Base-by-base conservation (phyloP, 2,329 filamentous ascomycete species). In the Boeremia lycopersici region DNA sequence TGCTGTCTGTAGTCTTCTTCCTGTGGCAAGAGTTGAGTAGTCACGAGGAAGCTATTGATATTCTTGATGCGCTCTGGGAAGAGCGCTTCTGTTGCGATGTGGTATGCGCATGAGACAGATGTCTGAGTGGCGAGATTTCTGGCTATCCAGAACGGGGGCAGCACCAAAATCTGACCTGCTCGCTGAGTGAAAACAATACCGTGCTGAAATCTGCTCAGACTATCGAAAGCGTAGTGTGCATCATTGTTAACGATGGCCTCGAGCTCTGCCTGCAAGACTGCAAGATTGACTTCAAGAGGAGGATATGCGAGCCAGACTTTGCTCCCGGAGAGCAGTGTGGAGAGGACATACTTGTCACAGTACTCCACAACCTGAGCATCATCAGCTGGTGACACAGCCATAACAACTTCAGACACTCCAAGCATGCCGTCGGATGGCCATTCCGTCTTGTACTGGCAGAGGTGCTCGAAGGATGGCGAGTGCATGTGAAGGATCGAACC, bases 101-200 rank as follows among this genome's bases (percentile, higher is more conserved):
- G 48, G 35, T 47, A 61, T 17, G 53, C 19, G 34, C 40, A 47
- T n/a, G 49, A 59, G 3, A 53, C 47, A 5, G 43, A 48, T 33
- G 46, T 58, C 8, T 52, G 25, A 2, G 48, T 57, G 15, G 33
- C 41, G 3, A 61, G 30, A 5, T 34, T 31, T 23, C 42, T 49
- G 6, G 51, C 9, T 3, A 45, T 56, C 58, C 58, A 61, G 31
- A 57, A 58, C 5, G 56, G 54, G 2, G 57, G 60, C 10, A 64
- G 26, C 2, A 55, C 6, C 23, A 63, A 34, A 8, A 44, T 49
- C 28, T 60, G 39, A 1, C 53, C 52, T 11, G 51, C 34, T 19
- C 50, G 48, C 35, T 63, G 62, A 23, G 63, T 47, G 36, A 64
- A 51, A 28, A 46, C 30, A n/a, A 63, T 56, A 10, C 56, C 60